These are phyloP conservation scores for Eucalyptus sp. DNA, from an alignment of 345 rosid species.

Conservation along the genomic window DNA sequence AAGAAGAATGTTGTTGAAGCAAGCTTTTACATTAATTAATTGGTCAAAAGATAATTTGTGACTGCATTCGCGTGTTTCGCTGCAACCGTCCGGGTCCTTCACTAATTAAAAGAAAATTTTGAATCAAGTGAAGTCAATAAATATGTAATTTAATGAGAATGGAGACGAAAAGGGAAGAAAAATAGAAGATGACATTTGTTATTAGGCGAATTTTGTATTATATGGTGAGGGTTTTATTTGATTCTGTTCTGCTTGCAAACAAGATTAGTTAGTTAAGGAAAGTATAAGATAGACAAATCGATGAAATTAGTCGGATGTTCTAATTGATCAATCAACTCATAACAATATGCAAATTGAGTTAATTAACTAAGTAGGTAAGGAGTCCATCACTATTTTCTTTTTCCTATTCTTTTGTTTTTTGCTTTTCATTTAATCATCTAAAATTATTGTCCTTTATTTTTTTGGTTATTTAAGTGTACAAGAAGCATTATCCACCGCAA, in stretches of 20 bases:
- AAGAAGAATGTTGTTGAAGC: neutral
- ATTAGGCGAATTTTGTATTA: neutral
- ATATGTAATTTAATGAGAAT: neutral
- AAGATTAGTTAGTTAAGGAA: neutral
- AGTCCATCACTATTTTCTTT: neutral
- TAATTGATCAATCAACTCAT: neutral
- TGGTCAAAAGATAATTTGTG: neutral
- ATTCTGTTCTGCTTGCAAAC: neutral
- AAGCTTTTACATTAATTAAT: neutral
- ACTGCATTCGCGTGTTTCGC: neutral
- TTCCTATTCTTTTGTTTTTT: neutral
- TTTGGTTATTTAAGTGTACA: conserved; percentile 42
- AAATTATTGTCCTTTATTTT: neutral
- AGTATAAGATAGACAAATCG: neutral
- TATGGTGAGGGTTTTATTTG: neutral
- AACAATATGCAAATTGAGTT: neutral
- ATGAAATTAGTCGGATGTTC: neutral
- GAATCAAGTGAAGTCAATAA: neutral
- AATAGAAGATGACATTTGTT: neutral
- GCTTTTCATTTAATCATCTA: neutral
- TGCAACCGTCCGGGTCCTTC: neutral
- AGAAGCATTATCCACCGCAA: conserved; percentile 85
- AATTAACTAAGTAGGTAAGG: neutral
- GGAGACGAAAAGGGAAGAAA: neutral
- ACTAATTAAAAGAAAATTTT: neutral